Evolutionary conservation across 441 rosid species (phyloP).

Genomic region (Eutrema salsugineum): DNA sequence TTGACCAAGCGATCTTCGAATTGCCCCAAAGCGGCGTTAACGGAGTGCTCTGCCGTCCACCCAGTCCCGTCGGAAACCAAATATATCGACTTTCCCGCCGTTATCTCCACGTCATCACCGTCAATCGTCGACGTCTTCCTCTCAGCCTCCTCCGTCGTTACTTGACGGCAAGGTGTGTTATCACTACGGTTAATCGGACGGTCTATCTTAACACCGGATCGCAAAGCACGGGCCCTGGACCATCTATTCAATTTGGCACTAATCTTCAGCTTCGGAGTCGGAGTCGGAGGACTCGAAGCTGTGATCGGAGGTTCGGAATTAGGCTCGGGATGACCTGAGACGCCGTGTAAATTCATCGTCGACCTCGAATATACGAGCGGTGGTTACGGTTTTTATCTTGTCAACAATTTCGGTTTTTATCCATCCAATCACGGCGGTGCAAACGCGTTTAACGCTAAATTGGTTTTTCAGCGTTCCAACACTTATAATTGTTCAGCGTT

Average conservation of each 20-base stretch:
- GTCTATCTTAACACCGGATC: conserved; percentile 69
- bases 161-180: conserved; percentile 14
- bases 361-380: not conserved
- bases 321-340: conserved; percentile 19
- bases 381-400: not conserved
- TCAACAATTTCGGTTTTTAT: not conserved
- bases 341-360: conserved; percentile 21
- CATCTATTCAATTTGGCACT: conserved; percentile 81
- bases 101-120: conserved; percentile 31
- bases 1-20: conserved; percentile 72
- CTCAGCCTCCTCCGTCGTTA: conserved; percentile 8
- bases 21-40: conserved; percentile 83
- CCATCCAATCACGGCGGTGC: not conserved
- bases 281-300: conserved; percentile 3
- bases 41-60: conserved; percentile 90
- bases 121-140: conserved; percentile 11
- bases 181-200: conserved; percentile 36
- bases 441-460: not conserved
- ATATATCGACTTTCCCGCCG: conserved; percentile 54
- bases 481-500: not conserved
- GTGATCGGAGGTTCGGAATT: not conserved
- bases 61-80: conserved; percentile 94
- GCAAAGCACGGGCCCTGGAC: conserved; percentile 75
- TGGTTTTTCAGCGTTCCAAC: not conserved
- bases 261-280: conserved; percentile 44